phyloP scores from a whole-genome alignment of 1,284 basidiomycete genomes.

The Polyporus tsugae region DNA sequence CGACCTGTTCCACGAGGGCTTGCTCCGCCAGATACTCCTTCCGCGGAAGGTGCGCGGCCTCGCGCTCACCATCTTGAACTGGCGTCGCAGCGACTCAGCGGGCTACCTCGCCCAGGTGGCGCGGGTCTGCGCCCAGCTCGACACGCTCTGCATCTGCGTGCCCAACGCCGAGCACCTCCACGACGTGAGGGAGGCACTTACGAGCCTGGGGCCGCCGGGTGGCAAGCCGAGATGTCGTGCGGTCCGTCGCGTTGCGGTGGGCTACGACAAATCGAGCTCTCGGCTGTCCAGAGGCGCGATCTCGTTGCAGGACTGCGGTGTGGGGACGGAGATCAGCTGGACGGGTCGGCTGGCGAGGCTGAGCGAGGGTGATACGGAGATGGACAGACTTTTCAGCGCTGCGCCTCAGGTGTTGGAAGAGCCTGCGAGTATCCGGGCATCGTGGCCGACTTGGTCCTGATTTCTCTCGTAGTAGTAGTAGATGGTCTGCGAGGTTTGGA shows the following conservation, averaged over 20 bases:
- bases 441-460: neutral
- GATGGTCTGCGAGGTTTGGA: neutral
- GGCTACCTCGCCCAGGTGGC: neutral
- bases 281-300: neutral
- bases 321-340: conserved; percentile 2
- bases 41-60: conserved; percentile 2
- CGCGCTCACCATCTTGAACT: neutral
- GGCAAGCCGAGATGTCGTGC: neutral
- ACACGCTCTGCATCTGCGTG: conserved; percentile 6
- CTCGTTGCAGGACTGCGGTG: neutral
- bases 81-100: neutral
- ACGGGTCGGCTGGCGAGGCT: neutral
- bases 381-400: neutral
- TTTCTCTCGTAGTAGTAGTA: neutral
- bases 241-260: neutral
- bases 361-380: neutral
- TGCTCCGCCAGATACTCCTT: neutral
- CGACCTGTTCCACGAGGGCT: neutral
- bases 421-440: neutral
- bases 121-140: neutral
- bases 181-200: neutral
- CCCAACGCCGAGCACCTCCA: neutral
- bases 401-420: neutral
- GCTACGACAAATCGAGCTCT: neutral
- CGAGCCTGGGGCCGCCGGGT: neutral